Base-by-base conservation (phyloP, 345 rosid genomes). In the Cardamine resedifolia region DNA sequence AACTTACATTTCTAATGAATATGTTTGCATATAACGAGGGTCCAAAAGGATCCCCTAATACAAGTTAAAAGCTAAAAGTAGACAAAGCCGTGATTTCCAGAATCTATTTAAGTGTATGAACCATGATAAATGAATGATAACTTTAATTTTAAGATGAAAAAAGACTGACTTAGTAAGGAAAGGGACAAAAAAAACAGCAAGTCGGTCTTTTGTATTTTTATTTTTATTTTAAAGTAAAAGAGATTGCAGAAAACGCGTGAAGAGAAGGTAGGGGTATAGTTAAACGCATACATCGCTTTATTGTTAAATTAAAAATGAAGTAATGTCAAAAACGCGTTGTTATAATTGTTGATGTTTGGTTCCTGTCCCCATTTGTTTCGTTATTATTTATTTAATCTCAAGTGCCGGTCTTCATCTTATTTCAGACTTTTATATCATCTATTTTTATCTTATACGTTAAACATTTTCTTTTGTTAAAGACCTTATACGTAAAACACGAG, bases 271-370 rank as follows among this genome's bases (percentile, higher is more conserved):
- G 28, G 20, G 67, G 63, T 51, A 43, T 68, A 53, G 74, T 68
- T 61, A 68, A 68, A 66, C 68, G 39, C 7, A 74, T 4, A 50
- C 78, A 58, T 66, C 78, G 55, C 55, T 50, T 74, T 74, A 3
- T 6, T 23, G 44, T 15, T 66, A 20, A n/a, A 39, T 68, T 75
- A 60, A 60, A 43, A 43, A 50, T 3, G 26, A 75, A 75, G 74
- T 68, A 68, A 75, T 68, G 79, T 75, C 74, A 62, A 68, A 75
- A 75, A 69, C 79, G 79, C 79, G 79, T 68, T 75, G 79, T 69
- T 62, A 62, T 75, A 44, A 75, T 68, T 75, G 70, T 75, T 45
- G 26, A 10, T 75, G 79, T 68, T 68, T 75, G 65, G 79, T 68
- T 75, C 52, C 4, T 61, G 43, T 75, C 74, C 50, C 64, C 70